Evolutionary conservation across 441 rosid species (phyloP).

Genomic region (Pelargonium myrrhifolium): DNA sequence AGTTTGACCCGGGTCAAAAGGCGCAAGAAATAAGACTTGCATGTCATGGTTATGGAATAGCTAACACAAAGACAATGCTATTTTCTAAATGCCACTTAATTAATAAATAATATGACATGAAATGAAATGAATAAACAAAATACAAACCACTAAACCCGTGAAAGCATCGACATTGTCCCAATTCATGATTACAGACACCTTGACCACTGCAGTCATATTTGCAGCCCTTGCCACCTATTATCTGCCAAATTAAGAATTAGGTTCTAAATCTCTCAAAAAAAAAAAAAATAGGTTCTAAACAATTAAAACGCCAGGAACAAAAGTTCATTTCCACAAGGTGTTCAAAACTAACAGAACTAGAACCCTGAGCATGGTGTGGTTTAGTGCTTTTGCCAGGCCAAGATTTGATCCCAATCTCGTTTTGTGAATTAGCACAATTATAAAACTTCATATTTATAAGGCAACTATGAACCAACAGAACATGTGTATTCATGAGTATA

Average conservation of each 20-base stretch:
- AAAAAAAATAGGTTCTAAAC: constrained; percentile 5
- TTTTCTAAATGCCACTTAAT: neutral
- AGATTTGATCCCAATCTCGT: neutral
- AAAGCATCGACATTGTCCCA: constrained; percentile 79
- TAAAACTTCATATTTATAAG: neutral
- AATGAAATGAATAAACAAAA: neutral
- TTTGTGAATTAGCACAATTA: neutral
- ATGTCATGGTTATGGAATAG: neutral
- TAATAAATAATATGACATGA: neutral
- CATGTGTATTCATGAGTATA: neutral
- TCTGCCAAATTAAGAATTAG: constrained; percentile 38
- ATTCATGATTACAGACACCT: constrained; percentile 79
- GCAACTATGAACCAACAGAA: neutral
- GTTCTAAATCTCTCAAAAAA: no score
- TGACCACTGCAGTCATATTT: constrained; percentile 59
- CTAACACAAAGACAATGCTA: neutral
- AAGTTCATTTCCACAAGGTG: neutral
- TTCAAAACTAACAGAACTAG: neutral
- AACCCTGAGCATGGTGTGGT: neutral
- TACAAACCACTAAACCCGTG: constrained; percentile 72
- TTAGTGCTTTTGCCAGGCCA: neutral
- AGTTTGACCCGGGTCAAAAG: no score
- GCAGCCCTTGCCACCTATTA: constrained; percentile 64
- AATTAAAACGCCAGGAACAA: neutral
- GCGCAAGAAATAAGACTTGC: no score